phyloP scores from a whole-genome alignment of 257 asterid genomes.

The Solanum sejunctum region DNA sequence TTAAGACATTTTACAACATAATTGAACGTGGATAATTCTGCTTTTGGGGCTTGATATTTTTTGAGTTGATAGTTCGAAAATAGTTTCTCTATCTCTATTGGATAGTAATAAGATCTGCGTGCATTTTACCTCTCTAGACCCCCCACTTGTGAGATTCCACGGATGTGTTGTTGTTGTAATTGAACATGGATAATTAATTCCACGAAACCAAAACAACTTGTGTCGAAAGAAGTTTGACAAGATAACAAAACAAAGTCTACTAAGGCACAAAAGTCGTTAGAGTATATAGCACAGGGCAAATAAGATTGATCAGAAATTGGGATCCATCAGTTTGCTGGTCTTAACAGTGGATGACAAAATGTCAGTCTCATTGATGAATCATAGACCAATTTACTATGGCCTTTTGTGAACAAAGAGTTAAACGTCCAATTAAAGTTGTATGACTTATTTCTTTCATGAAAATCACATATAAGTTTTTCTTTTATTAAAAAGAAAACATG shows the following conservation, averaged over 20 bases:
- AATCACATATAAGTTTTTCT: background rate
- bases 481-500: background rate
- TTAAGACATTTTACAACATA: background rate
- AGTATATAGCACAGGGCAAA: background rate
- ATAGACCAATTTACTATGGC: background rate
- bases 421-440: background rate
- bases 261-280: background rate
- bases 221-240: background rate
- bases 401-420: background rate
- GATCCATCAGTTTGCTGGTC: conserved; percentile 4
- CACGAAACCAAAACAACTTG: background rate
- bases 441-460: background rate
- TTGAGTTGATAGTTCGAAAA: too few species aligned
- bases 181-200: too few species aligned
- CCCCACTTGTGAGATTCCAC: too few species aligned
- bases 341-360: background rate
- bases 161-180: too few species aligned
- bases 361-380: conserved; percentile 10
- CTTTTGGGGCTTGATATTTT: too few species aligned
- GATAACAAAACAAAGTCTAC: background rate
- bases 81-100: too few species aligned
- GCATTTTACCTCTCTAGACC: too few species aligned
- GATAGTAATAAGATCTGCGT: too few species aligned
- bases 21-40: background rate
- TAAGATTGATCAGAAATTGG: conserved; percentile 7